Base-by-base conservation (phyloP, 2,329 filamentous ascomycete genomes). In the Parascedosporium putredinis region DNA sequence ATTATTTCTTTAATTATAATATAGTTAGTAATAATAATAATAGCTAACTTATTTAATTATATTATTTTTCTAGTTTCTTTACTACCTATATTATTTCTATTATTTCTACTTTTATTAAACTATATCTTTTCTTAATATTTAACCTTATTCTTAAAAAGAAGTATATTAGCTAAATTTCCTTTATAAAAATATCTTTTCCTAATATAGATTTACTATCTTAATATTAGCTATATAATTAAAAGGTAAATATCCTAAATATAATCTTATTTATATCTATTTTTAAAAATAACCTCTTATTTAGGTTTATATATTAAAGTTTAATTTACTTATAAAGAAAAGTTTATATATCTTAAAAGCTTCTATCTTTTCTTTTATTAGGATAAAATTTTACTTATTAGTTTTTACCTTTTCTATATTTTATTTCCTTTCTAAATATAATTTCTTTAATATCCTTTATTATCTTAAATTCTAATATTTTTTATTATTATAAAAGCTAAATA, bases 281-380 rank as follows among this genome's bases (percentile, higher is more conserved):
- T 18, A 45, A 34, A n/a, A 36, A 54, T 45, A 25, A 36, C 34
- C 42, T 53, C 23, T 23, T 18, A 45, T 24, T 23, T 31, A 50
- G 31, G 20, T 43, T 55, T 54, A 44, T 47, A 36, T 24, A 33
- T 6, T 50, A 34, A 29, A 47, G 22, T 23, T 38, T 48, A 8
- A 18, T 51, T 49, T 47, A 16, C 25, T 40, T 40, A 40, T 40
- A 18, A 40, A 38, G 33, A 48, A 29, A 42, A 31, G 27, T 46
- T 43, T 50, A 52, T 47, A 40, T 18, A 20, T 40, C 8, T 18
- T 40, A 40, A 40, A 40, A 6, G 22, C n/a, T 2, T 40, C 36
- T 9, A 18, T 9, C 18, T 40, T 20, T 20, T 10, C 4, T 22
- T 18, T 18, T 40, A 40, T 40, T 22, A 40, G 18, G 3, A 10